phyloP scores from a whole-genome alignment of 306 rosid genomes.

The Quercus ilex region DNA sequence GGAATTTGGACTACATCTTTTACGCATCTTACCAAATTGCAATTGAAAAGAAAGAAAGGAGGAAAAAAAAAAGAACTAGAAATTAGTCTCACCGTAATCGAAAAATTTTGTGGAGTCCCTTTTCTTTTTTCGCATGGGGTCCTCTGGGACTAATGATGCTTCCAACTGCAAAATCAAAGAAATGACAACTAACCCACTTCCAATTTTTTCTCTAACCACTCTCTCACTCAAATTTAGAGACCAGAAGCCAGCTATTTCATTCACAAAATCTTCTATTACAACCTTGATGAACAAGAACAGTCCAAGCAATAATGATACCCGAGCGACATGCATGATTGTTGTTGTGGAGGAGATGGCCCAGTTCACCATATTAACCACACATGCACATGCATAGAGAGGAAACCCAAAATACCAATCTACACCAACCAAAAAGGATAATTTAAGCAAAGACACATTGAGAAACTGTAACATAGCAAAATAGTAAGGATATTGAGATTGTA shows the following conservation, averaged over 20 bases:
- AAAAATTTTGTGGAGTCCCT: slow-evolving; percentile 18
- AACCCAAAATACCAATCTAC: slow-evolving; percentile 79
- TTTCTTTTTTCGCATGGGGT: slow-evolving; percentile 1
- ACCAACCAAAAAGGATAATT: background rate
- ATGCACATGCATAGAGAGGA: slow-evolving; percentile 51
- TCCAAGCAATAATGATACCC: slow-evolving; percentile 36
- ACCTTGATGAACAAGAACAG: slow-evolving; percentile 40
- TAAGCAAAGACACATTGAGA: background rate
- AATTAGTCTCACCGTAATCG: slow-evolving; percentile 39
- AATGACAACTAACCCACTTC: slow-evolving; percentile 44
- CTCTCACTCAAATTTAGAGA: slow-evolving; percentile 61
- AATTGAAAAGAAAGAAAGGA: background rate
- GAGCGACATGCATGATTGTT: slow-evolving; percentile 26
- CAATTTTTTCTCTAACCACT: slow-evolving; percentile 59
- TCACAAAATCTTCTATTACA: slow-evolving; percentile 33
- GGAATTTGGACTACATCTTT: too few species aligned
- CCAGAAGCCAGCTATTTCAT: slow-evolving; percentile 43
- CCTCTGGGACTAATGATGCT: slow-evolving; percentile 19
- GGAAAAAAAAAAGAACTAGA: background rate
- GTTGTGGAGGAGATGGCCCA: slow-evolving; percentile 29
- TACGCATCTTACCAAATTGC: too few species aligned
- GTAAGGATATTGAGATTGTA: background rate
- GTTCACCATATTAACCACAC: slow-evolving; percentile 47
- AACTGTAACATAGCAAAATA: background rate
- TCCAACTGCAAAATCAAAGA: slow-evolving; percentile 44